Base-by-base conservation (phyloP, 1,284 basidiomycete species). In the Ustilago hordei region DNA sequence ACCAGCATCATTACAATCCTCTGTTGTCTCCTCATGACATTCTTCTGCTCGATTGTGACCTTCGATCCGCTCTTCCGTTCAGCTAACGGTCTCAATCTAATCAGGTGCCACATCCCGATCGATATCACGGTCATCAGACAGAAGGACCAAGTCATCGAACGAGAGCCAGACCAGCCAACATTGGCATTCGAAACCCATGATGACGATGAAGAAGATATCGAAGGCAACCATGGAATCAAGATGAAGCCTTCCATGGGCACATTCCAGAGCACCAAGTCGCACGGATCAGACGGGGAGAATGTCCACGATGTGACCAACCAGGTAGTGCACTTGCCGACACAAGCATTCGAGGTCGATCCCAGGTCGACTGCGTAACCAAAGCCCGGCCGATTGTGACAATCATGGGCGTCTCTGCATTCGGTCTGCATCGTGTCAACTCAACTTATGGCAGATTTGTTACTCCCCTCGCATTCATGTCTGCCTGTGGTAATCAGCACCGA, bases 1-100 rank as follows among this genome's bases (percentile, higher is more conserved):
- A 28, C 55, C 1, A 45, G 23, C 36, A 15, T 55, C 34, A 35
- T 65, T 19, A 60, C 69, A 12, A 13, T 72, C 8, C 8, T 53
- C 2, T 60, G 56, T 17, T 60, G 70, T 32, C 60, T 41, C 11
- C 38, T 50, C 19, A 34, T 63, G 1, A 56, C 64, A 4, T 1
- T 43, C 4, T 63, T 62, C 17, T 67, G 64, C 31, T 57, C 60
- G 2, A 50, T 64, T n/a, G 34, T 48, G 5, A 67, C 60, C 6
- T 19, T 72, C 23, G 70, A 72, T 32, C 70, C 70, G 0, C 43
- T 72, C 23, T 72, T 72, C 41, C 34, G 69, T 3, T 64, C 69
- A 1, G 69, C 50, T 3, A 59, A 55, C 8, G 69, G 69, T 4
- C 53, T 72, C 41, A 69, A 58, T 36, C 8, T 69, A 2, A 28